Evolutionary conservation across 345 rosid species (phyloP).

Genomic region (Arabidopsis suecica): DNA sequence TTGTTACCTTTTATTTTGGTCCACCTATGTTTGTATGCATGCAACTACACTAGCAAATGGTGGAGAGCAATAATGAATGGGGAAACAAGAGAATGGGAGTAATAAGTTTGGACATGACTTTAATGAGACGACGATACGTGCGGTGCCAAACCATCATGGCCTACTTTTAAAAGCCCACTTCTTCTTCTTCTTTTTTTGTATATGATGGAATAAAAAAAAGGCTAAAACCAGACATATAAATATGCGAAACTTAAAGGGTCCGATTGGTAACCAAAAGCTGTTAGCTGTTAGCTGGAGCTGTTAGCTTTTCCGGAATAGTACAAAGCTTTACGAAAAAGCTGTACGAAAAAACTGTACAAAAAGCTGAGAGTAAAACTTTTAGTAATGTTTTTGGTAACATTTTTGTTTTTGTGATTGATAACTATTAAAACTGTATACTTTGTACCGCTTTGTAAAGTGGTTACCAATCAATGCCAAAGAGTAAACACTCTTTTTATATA

Average conservation of each 20-base stretch:
- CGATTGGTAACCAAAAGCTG: no score
- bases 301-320: no score
- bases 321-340: no score
- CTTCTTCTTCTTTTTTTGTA: conserved; percentile 2
- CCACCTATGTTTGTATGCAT: neutral
- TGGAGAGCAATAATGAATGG: conserved; percentile 20
- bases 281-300: no score
- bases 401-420: no score
- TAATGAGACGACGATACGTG: conserved; percentile 44
- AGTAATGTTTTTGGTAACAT: no score
- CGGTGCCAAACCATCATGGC: conserved; percentile 41
- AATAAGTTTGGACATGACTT: conserved; percentile 32
- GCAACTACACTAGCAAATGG: neutral
- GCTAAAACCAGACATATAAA: neutral
- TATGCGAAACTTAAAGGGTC: no score
- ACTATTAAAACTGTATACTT: no score
- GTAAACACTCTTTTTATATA: conserved; percentile 7
- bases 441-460: no score
- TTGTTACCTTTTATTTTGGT: neutral
- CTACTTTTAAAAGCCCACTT: conserved; percentile 40
- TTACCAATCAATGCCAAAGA: no score
- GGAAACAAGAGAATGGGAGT: neutral
- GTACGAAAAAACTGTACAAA: no score
- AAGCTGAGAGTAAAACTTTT: no score
- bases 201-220: neutral